A percentile compares a stretch with the other conserved stretches of the same genome.
These are phyloP conservation scores for Golubevia pallescens DNA, from an alignment of 1,284 basidiomycete species.

Conservation along the genomic window DNA sequence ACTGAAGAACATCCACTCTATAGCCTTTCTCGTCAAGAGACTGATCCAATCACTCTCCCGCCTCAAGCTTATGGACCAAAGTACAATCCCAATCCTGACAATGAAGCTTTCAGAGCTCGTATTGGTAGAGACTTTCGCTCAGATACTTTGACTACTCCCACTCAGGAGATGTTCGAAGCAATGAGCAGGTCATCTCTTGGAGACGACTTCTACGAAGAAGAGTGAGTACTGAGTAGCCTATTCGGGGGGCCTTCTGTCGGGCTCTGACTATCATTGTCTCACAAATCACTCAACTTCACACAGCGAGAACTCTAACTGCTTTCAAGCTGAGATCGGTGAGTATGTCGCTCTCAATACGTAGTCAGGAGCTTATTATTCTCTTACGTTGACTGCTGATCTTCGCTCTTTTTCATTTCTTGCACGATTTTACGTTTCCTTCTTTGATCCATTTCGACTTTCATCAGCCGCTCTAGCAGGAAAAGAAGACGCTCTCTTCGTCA, in stretches of 20 bases:
- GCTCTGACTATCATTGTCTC: no score
- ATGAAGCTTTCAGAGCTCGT: neutral
- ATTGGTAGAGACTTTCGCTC: neutral
- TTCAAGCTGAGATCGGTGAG: slow-evolving; percentile 4
- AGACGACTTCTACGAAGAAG: slow-evolving; percentile 40
- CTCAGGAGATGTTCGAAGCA: slow-evolving; percentile 38
- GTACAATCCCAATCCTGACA: neutral
- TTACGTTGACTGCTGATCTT: neutral
- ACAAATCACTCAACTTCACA: no score
- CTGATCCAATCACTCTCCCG: neutral
- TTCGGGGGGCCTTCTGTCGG: no score
- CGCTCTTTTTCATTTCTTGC: neutral
- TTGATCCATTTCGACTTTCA: neutral
- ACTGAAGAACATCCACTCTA: neutral
- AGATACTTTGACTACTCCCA: slow-evolving; percentile 59
- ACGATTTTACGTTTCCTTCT: neutral
- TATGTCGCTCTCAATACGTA: no score
- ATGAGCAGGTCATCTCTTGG: slow-evolving; percentile 52
- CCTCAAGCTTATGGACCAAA: neutral
- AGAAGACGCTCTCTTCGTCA: slow-evolving; percentile 53
- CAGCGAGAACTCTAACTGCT: no score
- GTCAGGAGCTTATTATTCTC: no score
- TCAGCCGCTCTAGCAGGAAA: slow-evolving; percentile 50
- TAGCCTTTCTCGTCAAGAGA: neutral
- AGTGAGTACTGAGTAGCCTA: neutral